Evolutionary conservation across 352 stramenopile genomes (phyloP), one percentile per base, ranked within the genome.

Genomic region (Nothophytophthora sp.): DNA sequence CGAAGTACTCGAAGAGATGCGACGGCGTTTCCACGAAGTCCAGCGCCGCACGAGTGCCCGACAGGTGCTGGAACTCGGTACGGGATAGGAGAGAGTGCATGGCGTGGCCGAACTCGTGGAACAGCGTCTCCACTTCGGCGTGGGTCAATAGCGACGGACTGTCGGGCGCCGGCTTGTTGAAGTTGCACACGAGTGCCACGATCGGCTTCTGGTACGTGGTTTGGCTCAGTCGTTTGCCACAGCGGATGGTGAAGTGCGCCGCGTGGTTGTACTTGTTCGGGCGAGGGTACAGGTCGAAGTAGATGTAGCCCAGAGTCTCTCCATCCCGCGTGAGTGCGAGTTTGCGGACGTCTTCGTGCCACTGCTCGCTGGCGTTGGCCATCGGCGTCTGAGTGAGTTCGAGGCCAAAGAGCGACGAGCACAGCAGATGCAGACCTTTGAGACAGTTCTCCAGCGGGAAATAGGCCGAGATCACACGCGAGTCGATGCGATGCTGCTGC

Each of bases 1-100:
- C 85, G 76, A 98, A 99, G 47, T 98, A 94, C 83, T 99, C 97
- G 40, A 99, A 96, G 43, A 99, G 63, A 75, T 99, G 96, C n/a
- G 89, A 98, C 10, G 96, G 96, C 10, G 84, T 95, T 64, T 96
- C 87, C 13, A 99, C 95, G 75, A 99, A 99, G 61, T 99, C 97
- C 44, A 96, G 59, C 23, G 86, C 83, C 29, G 88, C 92, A 15
- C 96, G 81, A 11, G 96, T 99, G 18, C 97, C 97, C 4, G 88
- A 97, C 15, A 99, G 58, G 55, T 99, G 97, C 77, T 99, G 97
- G 57, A 98, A 99, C 45, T 96, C 86, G 5, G 96, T 99, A 19
- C 85, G 78, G 27, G 90, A 98, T 7, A 99, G 70, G 29, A 99
- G 63, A 15, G 96, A 99, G 70, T 99, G 96, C 60, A 99, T 80